phyloP scores from a whole-genome alignment of 2,329 filamentous ascomycete genomes.

The Colletotrichum melonis region DNA sequence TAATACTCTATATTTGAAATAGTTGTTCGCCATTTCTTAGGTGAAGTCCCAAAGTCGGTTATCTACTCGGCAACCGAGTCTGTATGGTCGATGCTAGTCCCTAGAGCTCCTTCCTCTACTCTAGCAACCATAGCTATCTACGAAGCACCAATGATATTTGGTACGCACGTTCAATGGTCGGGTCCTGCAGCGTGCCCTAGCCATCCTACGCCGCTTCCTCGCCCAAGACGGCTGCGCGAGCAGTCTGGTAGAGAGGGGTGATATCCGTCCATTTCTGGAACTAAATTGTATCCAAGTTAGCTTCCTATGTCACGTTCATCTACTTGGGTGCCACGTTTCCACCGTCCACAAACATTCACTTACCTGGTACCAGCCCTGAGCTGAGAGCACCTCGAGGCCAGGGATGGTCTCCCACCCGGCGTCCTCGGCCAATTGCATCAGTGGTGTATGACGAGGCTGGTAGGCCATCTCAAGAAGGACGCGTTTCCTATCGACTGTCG shows the following conservation, averaged over 20 bases:
- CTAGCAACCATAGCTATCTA: too few relatives aligned
- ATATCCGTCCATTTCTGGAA: slow-evolving; percentile 90
- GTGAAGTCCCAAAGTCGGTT: too few relatives aligned
- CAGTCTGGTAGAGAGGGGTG: slow-evolving; percentile 76
- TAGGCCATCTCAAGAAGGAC: slow-evolving; percentile 96
- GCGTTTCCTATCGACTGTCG: slow-evolving; percentile 54
- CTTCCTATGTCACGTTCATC: slow-evolving; percentile 25
- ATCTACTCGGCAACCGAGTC: too few relatives aligned
- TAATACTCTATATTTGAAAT: too few relatives aligned
- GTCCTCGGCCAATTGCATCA: slow-evolving; percentile 86
- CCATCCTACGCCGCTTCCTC: background rate
- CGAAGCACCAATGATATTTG: background rate
- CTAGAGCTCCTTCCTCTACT: background rate
- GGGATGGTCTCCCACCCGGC: slow-evolving; percentile 86
- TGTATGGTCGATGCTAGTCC: background rate
- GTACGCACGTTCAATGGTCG: background rate
- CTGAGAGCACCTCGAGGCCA: slow-evolving; percentile 88
- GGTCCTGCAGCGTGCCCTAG: background rate
- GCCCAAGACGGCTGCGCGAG: slow-evolving; percentile 65
- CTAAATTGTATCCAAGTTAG: slow-evolving; percentile 51
- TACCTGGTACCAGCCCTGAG: slow-evolving; percentile 91
- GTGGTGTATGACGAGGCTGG: slow-evolving; percentile 82
- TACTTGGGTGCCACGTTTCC: background rate
- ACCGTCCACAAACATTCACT: slow-evolving; percentile 42
- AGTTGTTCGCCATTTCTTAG: too few relatives aligned